Base-by-base conservation (phyloP, 805 yeast species). In the Phaffomyces opuntiae region DNA sequence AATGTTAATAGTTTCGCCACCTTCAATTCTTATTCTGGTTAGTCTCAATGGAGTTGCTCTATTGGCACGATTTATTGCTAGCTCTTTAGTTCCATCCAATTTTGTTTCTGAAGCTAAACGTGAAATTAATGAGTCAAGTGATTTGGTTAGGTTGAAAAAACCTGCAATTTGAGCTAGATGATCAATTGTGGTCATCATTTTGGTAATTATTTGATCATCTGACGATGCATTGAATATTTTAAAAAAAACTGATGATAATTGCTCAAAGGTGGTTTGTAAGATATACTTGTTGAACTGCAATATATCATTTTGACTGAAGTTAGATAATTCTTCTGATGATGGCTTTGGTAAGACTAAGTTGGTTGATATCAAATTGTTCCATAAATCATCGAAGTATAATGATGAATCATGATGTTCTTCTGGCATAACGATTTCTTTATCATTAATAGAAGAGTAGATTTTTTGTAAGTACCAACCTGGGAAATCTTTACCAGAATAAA, bases 361-460 rank as follows among this genome's bases (percentile, higher is more conserved):
- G 1, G 66, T 61, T 19, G 67, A 66, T 38, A 86, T 75, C 49
- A 85, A 62, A 48, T 83, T 80, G 53, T 82, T 81, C 95, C 95
- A 86, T 16, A 78, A 70, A 57, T 86, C 91, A 59, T 90, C 97
- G 64, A 90, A 91, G 81, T 96, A 84, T 60, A 85, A 88, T 19
- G 88, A 86, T 11, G 89, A 87, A 14, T 91, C 93, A 60, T 88
- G 95, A 55, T 91, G 97, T 58, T 93, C 99, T 57, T 93, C 98
- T 0, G 99, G 98, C 90, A 95, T 87, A 41, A 93, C 87, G 51
- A 93, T 93, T 64, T 93, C 99, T 43, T 84, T 77, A 46, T 83
- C 87, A 49, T 79, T 75, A 45, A 93, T 90, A 1, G 95, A 84
- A 25, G 75, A 68, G 63, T 86, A 93, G 25, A 91, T 88, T 51